These are phyloP conservation scores for Primulina tabacum DNA, from an alignment of 257 asterid species.

Conservation along the genomic window DNA sequence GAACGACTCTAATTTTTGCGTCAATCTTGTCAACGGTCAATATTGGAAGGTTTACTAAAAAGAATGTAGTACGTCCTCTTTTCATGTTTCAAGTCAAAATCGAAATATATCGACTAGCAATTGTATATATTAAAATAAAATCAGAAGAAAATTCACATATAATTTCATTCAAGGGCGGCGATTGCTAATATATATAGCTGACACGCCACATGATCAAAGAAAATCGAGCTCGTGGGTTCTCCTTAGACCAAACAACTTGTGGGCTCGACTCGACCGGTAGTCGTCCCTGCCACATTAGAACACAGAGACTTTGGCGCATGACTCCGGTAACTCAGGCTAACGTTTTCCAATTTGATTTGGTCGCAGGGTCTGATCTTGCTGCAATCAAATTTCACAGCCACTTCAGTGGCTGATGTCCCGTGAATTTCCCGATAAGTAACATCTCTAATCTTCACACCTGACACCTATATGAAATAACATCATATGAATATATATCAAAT, in stretches of 20 bases:
- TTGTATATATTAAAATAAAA: too few relatives aligned
- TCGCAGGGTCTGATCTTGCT: constrained; percentile 54
- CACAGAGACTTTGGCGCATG: constrained; percentile 37
- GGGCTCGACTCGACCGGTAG: constrained; percentile 39
- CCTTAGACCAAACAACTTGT: constrained; percentile 38
- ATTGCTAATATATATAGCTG: background rate
- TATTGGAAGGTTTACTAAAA: constrained; percentile 8
- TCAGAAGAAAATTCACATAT: background rate
- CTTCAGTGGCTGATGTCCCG: constrained; percentile 63
- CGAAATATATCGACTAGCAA: too few relatives aligned
- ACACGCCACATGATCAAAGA: background rate
- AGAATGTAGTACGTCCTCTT: constrained; percentile 1
- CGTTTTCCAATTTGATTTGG: constrained; percentile 37
- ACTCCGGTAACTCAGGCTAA: constrained; percentile 36
- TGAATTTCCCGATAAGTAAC: constrained; percentile 44
- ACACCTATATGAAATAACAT: constrained; percentile 29
- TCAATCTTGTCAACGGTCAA: constrained; percentile 26
- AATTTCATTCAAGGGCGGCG: background rate
- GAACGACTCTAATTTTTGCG: background rate
- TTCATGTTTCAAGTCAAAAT: background rate
- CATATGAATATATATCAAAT: background rate
- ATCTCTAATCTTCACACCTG: constrained; percentile 54
- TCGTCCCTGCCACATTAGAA: constrained; percentile 46
- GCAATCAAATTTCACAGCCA: constrained; percentile 61
- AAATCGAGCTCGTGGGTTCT: background rate